Conservation (phyloP, 2,329 filamentous ascomycete species). For the Colletotrichum sojae region DNA sequence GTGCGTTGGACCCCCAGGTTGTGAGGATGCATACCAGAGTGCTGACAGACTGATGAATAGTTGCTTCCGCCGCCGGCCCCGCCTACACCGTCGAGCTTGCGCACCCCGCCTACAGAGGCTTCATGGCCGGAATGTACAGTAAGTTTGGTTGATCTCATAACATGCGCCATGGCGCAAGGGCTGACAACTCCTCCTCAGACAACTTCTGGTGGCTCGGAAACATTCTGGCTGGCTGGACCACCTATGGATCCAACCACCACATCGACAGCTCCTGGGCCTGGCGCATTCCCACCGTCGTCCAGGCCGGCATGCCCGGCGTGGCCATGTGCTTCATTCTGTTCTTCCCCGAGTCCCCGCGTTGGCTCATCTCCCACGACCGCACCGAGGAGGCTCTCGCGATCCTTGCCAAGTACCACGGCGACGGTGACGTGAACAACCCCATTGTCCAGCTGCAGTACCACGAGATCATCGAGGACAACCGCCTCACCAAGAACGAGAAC, state of each 20-base stretch:
- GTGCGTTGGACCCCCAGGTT: constrained; percentile 1
- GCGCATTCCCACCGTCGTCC: constrained; percentile 71
- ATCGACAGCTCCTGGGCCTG: constrained; percentile 62
- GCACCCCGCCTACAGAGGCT: constrained; percentile 72
- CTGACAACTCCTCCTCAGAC: constrained; percentile 46
- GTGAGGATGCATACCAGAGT: not conserved
- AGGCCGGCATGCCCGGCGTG: constrained; percentile 57
- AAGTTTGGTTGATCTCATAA: constrained; percentile 49
- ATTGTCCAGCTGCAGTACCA: constrained; percentile 71
- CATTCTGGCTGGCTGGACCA: constrained; percentile 68
- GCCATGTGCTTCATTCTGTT: constrained; percentile 72
- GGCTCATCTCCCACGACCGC: constrained; percentile 77
- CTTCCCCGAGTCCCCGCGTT: constrained; percentile 81
- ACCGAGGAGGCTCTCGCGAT: constrained; percentile 69
- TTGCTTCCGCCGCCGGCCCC: constrained; percentile 72
- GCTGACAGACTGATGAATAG: not conserved
- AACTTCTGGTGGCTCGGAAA: constrained; percentile 65
- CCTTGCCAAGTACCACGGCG: constrained; percentile 72
- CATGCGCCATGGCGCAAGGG: not conserved
- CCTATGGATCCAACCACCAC: constrained; percentile 54
- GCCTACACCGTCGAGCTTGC: constrained; percentile 74
- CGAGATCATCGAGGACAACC: constrained; percentile 67
- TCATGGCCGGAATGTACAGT: constrained; percentile 64
- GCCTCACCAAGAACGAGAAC: constrained; percentile 65
- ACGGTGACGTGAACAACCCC: constrained; percentile 66